Base-by-base conservation (phyloP, 306 rosid genomes). In the Sicyos edulis region DNA sequence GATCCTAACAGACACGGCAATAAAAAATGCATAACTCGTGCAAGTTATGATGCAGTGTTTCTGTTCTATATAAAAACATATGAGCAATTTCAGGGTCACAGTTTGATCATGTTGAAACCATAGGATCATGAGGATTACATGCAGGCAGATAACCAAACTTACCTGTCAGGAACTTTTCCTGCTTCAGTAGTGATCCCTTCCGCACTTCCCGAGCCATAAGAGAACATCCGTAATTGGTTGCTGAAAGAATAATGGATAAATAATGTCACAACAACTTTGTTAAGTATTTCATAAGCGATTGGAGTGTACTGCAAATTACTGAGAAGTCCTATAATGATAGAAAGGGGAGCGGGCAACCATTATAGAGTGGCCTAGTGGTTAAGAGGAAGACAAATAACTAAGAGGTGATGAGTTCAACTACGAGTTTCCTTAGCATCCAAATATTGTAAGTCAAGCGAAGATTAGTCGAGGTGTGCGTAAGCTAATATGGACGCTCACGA, bases 191-290 rank as follows among this genome's bases (percentile, higher is more conserved):
- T 74, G 84, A 74, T 64, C 56, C 82, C 90, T 59, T 85, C 89
- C 32, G 77, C 86, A n/a, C 54, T 80, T 72, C 81, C 81, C 70
- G 50, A 61, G 15, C 79, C 85, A 13, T 13, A 69, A 55, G 88
- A 82, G 85, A 83, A 85, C 75, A 78, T 80, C 59, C 87, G 84
- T 56, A 87, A 54, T 26, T 69, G 76, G 75, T 89, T 83, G 86
- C 96, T 89, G 76, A 71, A 63, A 73, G 77, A 80, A 78, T 76
- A 63, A 59, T 29, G 66, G 47, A 62, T 7, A 71, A 19, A 19
- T 21, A 55, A 54, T 57, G 81, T 82, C 75, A 76, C 53, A 32
- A 73, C 15, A 74, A 67, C 40, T 47, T n/a, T 11, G 15, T 17
- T 16, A 64, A 40, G 54, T 44, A 65, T 44, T 65, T 65, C 29